Conservation (phyloP, 805 yeast species). For the Lipomyces chichibuensis region DNA sequence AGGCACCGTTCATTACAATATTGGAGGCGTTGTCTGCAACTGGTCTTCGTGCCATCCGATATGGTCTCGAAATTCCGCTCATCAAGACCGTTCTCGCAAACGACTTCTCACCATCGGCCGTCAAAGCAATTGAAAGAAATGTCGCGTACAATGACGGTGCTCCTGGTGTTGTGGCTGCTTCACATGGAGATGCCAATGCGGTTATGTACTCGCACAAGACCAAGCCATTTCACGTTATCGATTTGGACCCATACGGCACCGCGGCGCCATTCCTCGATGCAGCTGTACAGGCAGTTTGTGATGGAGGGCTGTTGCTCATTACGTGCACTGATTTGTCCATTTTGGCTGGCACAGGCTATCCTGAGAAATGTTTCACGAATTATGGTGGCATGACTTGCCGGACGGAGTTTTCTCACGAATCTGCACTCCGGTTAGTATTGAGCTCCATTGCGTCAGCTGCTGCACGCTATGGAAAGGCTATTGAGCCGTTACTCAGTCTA, state of each 20-base stretch:
- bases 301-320: constrained; percentile 82
- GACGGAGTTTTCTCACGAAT: constrained; percentile 90
- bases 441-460: constrained; percentile 78
- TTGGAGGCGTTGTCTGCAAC: constrained; percentile 94
- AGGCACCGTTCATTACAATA: constrained; percentile 60
- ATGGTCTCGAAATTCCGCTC: constrained; percentile 85
- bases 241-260: constrained; percentile 96
- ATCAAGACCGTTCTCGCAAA: constrained; percentile 80
- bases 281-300: constrained; percentile 80
- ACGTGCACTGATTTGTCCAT: constrained; percentile 98
- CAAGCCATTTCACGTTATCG: constrained; percentile 74
- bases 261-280: constrained; percentile 95
- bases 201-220: constrained; percentile 58
- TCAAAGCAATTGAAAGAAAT: constrained; percentile 72
- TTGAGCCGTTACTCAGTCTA: constrained; percentile 83
- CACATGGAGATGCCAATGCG: constrained; percentile 88
- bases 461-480: constrained; percentile 81
- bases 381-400: constrained; percentile 87
- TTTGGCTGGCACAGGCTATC: constrained; percentile 92
- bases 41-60: constrained; percentile 90
- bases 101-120: constrained; percentile 86
- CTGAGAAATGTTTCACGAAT: constrained; percentile 92
- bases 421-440: constrained; percentile 83
- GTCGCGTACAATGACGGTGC: constrained; percentile 64
- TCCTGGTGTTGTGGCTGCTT: constrained; percentile 59